Conservation (phyloP, 208 protist species). For the Trypanosoma lewisi region DNA sequence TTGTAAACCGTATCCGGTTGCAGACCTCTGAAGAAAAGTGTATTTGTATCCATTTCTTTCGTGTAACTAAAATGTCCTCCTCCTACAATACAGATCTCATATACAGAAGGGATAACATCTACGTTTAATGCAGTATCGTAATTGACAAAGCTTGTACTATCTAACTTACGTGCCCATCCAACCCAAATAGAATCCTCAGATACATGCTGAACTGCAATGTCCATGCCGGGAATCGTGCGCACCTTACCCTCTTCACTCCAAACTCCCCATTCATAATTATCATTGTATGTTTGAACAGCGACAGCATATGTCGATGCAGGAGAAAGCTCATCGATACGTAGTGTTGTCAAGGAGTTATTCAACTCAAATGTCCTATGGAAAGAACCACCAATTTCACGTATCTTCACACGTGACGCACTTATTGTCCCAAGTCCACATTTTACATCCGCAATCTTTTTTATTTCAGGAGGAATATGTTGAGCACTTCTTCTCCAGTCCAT, state of each 20-base stretch:
- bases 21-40: conserved; percentile 86
- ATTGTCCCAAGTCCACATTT: conserved; percentile 70
- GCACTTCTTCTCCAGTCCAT: conserved; percentile 77
- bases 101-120: conserved; percentile 71
- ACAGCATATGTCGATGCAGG: conserved; percentile 88
- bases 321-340: conserved; percentile 61
- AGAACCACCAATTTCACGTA: conserved; percentile 66
- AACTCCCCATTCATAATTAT: conserved; percentile 89
- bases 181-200: conserved; percentile 90
- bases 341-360: conserved; percentile 56
- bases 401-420: conserved; percentile 76
- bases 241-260: conserved; percentile 88
- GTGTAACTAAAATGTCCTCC: conserved; percentile 76
- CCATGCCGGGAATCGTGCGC: conserved; percentile 83
- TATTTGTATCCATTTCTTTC: conserved; percentile 66
- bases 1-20: conserved; percentile 85
- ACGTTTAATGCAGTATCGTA: conserved; percentile 79
- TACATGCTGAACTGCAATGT: conserved; percentile 81
- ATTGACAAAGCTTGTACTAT: conserved; percentile 48
- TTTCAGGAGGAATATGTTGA: conserved; percentile 62
- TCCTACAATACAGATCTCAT: conserved; percentile 78
- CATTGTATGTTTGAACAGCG: conserved; percentile 89
- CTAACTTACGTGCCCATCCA: conserved; percentile 74
- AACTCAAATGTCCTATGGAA: conserved; percentile 67
- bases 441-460: conserved; percentile 47